Percentiles rank a stretch among this genome's conserved stretches.
These are phyloP conservation scores for Claviceps pusilla DNA, from an alignment of 2,329 filamentous ascomycete species.

Conservation along the genomic window DNA sequence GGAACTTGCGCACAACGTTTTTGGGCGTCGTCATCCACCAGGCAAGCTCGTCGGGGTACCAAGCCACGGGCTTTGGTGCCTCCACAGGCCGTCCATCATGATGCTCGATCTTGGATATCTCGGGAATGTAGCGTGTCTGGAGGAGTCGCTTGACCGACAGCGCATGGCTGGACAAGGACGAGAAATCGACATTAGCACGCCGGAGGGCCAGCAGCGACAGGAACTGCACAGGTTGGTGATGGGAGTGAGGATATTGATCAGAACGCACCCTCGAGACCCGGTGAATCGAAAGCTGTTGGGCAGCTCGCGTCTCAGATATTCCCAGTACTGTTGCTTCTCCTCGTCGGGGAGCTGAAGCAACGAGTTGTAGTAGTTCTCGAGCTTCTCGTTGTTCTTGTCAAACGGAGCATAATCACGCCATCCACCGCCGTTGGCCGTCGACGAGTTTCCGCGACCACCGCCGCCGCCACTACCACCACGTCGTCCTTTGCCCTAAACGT, in stretches of 20 bases:
- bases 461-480: conserved; percentile 20
- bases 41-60: conserved; percentile 89
- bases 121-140: conserved; percentile 75
- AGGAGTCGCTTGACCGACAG: conserved; percentile 79
- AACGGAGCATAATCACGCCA: conserved; percentile 30
- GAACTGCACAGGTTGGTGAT: background rate
- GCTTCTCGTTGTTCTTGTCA: conserved; percentile 65
- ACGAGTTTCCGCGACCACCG: conserved; percentile 13
- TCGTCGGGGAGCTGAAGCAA: conserved; percentile 61
- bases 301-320: conserved; percentile 63
- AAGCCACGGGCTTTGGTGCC: conserved; percentile 65
- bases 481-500: conserved; percentile 20
- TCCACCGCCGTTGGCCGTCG: conserved; percentile 10
- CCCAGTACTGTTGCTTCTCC: conserved; percentile 74
- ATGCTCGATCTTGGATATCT: conserved; percentile 71
- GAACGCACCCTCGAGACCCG: conserved; percentile 66
- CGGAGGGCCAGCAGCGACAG: background rate
- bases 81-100: conserved; percentile 70
- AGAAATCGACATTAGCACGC: conserved; percentile 7
- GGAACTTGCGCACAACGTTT: conserved; percentile 83
- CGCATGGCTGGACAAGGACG: conserved; percentile 50
- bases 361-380: conserved; percentile 75
- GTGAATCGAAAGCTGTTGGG: conserved; percentile 98
- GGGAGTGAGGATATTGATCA: background rate
- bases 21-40: conserved; percentile 99